phyloP scores from a whole-genome alignment of 78 protist genomes.

The Cavenderia fasciculata region DNA sequence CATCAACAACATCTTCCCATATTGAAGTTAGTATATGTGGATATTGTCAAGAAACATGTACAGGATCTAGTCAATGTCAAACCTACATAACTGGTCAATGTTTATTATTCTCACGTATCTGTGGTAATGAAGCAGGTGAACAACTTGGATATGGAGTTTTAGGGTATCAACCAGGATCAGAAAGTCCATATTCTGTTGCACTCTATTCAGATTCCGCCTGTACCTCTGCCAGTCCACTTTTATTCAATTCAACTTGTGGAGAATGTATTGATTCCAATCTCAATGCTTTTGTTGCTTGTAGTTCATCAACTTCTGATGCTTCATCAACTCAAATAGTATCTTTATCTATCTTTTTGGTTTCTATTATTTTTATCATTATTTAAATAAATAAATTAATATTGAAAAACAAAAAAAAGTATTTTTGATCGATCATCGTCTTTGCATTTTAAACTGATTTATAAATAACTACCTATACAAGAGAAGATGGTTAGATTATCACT shows the following conservation, averaged over 20 bases:
- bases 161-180: background rate
- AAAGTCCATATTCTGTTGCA: background rate
- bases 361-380: too few species aligned
- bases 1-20: background rate
- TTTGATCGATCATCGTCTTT: too few species aligned
- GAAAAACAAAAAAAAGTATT: too few species aligned
- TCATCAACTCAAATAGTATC: too few species aligned
- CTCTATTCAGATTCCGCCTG: background rate
- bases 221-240: background rate
- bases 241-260: background rate
- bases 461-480: too few species aligned
- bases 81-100: background rate
- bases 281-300: background rate
- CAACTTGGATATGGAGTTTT: background rate
- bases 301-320: too few species aligned
- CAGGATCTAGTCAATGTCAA: background rate
- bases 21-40: background rate
- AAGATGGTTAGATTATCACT: constrained; percentile 42
- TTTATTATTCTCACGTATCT: background rate
- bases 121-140: background rate
- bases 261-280: background rate
- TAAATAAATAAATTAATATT: too few species aligned
- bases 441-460: too few species aligned
- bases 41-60: background rate
- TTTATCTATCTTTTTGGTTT: too few species aligned